Conservation (phyloP, 2,329 filamentous ascomycete genomes). For the Talaromyces funiculosus region DNA sequence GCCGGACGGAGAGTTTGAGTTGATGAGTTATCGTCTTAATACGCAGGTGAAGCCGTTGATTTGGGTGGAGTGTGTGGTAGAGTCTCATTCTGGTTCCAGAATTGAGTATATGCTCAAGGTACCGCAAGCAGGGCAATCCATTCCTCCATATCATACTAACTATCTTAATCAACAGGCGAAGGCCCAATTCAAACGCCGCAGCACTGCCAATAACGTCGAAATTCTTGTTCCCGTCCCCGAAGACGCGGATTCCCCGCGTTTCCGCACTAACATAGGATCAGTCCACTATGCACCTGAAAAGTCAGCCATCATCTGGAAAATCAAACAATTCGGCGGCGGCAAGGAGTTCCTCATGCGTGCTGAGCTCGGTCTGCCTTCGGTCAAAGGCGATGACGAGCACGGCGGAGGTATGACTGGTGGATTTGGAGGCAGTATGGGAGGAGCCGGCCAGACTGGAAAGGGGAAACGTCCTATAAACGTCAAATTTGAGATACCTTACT, state of each 20-base stretch:
- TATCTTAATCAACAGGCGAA: constrained; percentile 53
- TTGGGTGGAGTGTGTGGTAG: constrained; percentile 97
- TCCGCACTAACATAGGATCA: constrained; percentile 93
- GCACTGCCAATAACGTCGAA: constrained; percentile 97
- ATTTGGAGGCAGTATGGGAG: constrained; percentile 95
- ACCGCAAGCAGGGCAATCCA: constrained; percentile 15
- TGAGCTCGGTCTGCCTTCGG: constrained; percentile 87
- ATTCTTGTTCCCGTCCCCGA: constrained; percentile 96
- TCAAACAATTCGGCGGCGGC: constrained; percentile 97
- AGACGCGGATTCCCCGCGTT: constrained; percentile 90
- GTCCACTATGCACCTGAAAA: constrained; percentile 98
- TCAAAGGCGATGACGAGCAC: constrained; percentile 90
- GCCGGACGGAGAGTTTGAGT: constrained; percentile 95
- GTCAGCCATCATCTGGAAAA: constrained; percentile 98
- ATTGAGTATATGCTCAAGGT: constrained; percentile 99
- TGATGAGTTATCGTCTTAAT: constrained; percentile 98
- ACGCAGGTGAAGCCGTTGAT: constrained; percentile 98
- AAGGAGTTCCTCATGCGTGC: constrained; percentile 99
- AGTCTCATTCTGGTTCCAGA: constrained; percentile 87
- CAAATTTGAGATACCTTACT: constrained; percentile 99
- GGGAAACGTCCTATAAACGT: constrained; percentile 95
- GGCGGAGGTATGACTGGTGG: constrained; percentile 97
- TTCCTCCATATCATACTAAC: not conserved
- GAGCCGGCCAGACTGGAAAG: constrained; percentile 70
- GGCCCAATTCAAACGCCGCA: constrained; percentile 95